A percentile compares a stretch with the other conserved stretches of the same genome.
Conservation (phyloP, 148 eudicot species). For the Silene uniflora region DNA sequence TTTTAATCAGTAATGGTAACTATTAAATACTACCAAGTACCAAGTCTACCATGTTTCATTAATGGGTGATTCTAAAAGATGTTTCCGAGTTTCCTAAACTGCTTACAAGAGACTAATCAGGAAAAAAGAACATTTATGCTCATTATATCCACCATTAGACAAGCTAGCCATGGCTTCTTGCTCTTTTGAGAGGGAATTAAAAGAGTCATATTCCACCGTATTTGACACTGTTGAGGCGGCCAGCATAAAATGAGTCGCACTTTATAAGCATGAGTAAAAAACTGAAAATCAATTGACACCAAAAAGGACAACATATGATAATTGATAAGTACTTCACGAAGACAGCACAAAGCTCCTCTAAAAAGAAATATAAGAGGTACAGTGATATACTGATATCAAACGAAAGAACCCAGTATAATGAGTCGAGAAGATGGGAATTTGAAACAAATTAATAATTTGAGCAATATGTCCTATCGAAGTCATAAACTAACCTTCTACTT, state of each 20-base stretch:
- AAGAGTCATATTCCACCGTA: not conserved
- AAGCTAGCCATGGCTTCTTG: not conserved
- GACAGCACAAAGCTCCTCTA: not conserved
- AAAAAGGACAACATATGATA: too few species aligned
- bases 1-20: too few species aligned
- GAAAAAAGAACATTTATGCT: too few species aligned
- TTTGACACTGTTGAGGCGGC: not conserved
- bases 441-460: not conserved
- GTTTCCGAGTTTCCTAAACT: too few species aligned
- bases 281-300: too few species aligned
- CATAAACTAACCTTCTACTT: conserved; percentile 44
- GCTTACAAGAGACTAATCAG: too few species aligned
- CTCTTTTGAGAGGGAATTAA: not conserved
- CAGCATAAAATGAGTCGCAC: too few species aligned
- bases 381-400: not conserved
- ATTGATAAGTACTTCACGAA: too few species aligned
- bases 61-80: too few species aligned
- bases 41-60: too few species aligned
- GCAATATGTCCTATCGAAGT: not conserved
- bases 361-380: not conserved
- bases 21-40: too few species aligned
- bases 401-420: not conserved
- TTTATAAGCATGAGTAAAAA: too few species aligned
- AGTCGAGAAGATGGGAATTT: not conserved
- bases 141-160: not conserved